A percentile compares a stretch with the other conserved stretches of the same genome.
These are phyloP conservation scores for Vitrella brassicaformis DNA, from an alignment of 73 alveolate species.

Conservation along the genomic window DNA sequence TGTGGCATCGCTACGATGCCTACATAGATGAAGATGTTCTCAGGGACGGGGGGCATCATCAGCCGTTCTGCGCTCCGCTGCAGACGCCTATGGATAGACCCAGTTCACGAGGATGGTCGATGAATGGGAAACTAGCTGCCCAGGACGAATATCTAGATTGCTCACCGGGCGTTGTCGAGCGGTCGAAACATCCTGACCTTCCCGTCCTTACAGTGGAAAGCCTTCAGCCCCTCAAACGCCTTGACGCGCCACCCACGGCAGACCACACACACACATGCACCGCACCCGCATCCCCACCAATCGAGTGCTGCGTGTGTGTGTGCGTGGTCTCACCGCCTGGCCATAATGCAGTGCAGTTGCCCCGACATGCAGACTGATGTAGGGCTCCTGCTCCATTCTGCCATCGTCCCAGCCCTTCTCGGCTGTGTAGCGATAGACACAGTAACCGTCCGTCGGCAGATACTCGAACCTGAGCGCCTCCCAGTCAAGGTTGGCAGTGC, in stretches of 20 bases:
- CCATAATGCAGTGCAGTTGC: constrained; percentile 1
- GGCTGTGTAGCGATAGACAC: not conserved
- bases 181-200: constrained; percentile 22
- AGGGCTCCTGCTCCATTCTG: not conserved
- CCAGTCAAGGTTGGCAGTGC: constrained; percentile 23
- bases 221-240: constrained; percentile 6
- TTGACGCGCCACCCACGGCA: not conserved
- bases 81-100: too few species aligned
- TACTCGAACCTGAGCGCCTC: constrained; percentile 12
- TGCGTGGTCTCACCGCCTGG: not conserved
- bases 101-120: too few species aligned
- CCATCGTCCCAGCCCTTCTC: not conserved
- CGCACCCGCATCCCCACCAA: not conserved
- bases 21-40: not conserved
- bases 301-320: not conserved
- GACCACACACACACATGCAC: not conserved
- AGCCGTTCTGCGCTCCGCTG: constrained; percentile 28
- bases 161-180: constrained; percentile 14
- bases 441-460: constrained; percentile 12
- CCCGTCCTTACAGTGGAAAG: constrained; percentile 18
- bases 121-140: too few species aligned
- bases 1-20: not conserved
- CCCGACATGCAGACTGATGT: not conserved
- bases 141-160: too few species aligned
- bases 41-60: not conserved